Base-by-base conservation (phyloP, 225 moss, liverwort and hornwort genomes). In the Antitrichia curtipendula region DNA sequence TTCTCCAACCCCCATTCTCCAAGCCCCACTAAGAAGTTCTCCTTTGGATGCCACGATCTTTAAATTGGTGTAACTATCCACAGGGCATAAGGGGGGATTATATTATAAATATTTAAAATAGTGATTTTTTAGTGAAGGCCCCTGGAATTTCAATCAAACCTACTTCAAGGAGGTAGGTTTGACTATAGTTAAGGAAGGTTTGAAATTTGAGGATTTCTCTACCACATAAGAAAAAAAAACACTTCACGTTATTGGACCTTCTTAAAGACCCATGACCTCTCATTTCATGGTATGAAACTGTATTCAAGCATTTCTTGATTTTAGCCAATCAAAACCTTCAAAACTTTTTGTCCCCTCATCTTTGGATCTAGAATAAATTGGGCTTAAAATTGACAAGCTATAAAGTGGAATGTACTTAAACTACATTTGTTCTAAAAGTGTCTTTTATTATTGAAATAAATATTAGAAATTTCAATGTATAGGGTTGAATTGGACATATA, bases 281-380 rank as follows among this genome's bases (percentile, higher is more conserved):
- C 10, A 28, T 72, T 9, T 16, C 2, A 45, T 28, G 1, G 1
- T 71, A 27, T 27, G 16, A 28, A 8, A 16, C 0, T 6, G 5
- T 71, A 29, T 45, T 27, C 3, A n/a, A n/a, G 3, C 10, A 17
- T 10, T 72, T 17, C 3, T 17, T 2, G 0, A 6, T 45, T 28
- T 72, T 0, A 72, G 1, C 2, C 6, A 29, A 47, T 29, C 2
- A 73, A 45, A 29, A 6, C 29, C 45, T 29, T 73, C 3, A 15
- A 27, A 43, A 27, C 2, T 13, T 41, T 2, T 14, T 1, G 1
- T n/a, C 40, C 8, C 24, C 0, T 25, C 2, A 24, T 3, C 9
- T 47, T 18, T 73, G 2, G 1, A 72, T 72, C 6, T 45, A 17
- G 3, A 17, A 0, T 72, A 18, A 72, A 72, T 0, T 0, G 0